Conservation (phyloP, 2,329 filamentous ascomycete genomes). For the Trichoderma lentiforme region DNA sequence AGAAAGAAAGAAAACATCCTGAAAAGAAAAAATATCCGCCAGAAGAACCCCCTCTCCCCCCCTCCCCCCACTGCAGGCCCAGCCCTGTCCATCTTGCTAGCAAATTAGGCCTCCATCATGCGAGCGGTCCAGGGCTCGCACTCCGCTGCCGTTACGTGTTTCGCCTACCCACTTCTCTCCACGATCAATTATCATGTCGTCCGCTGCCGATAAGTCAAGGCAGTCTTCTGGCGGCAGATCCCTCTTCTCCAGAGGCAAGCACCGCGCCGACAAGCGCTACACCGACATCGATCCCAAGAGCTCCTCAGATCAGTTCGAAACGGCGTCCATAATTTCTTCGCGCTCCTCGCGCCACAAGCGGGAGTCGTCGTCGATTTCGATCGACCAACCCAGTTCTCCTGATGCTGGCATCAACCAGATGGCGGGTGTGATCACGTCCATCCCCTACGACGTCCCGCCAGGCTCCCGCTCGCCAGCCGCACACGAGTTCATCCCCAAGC, state of each 20-base stretch:
- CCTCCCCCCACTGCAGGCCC: constrained; percentile 10
- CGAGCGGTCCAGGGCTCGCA: constrained; percentile 39
- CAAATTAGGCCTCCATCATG: constrained; percentile 34
- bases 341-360: constrained; percentile 72
- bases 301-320: constrained; percentile 56
- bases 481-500: constrained; percentile 68
- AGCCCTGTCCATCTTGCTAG: constrained; percentile 17
- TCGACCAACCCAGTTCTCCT: constrained; percentile 64
- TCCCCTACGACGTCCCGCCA: constrained; percentile 73
- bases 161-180: constrained; percentile 26
- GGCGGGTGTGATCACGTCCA: constrained; percentile 80
- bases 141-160: constrained; percentile 33
- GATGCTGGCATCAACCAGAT: constrained; percentile 68
- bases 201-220: constrained; percentile 73
- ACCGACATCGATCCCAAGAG: constrained; percentile 58
- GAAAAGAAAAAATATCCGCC: neutral
- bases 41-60: neutral
- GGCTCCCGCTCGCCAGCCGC: constrained; percentile 68
- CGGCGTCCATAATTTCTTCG: constrained; percentile 59
- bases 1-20: neutral
- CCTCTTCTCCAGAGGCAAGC: constrained; percentile 87
- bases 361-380: constrained; percentile 67
- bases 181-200: constrained; percentile 46
- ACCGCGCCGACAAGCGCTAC: constrained; percentile 62
- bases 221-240: constrained; percentile 73